These are phyloP conservation scores for Stenogyne calaminthoides DNA, from an alignment of 305 asterid genomes.

Conservation along the genomic window DNA sequence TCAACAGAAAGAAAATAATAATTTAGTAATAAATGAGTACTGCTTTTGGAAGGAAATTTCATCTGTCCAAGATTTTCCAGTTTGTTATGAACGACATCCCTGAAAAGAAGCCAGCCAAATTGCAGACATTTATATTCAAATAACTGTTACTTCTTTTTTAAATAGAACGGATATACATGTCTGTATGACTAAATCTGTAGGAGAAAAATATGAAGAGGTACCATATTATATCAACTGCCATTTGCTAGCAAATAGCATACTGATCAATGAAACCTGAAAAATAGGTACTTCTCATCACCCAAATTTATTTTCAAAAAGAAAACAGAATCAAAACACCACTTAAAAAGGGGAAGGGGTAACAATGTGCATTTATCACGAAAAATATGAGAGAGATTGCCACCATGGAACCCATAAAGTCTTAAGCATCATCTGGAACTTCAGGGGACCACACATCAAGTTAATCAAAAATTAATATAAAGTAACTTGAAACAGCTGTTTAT, in stretches of 20 bases:
- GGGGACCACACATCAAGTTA: not conserved
- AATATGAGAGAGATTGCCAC: not conserved
- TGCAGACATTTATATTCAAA: not conserved
- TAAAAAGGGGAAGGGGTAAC: constrained; percentile 8
- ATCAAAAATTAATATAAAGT: not conserved
- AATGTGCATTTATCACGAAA: constrained; percentile 1
- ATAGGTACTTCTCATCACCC: constrained; percentile 23
- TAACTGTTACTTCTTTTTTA: not conserved
- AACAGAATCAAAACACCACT: constrained; percentile 7
- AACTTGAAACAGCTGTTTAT: not conserved
- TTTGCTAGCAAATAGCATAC: constrained; percentile 85
- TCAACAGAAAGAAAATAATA: not conserved
- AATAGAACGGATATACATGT: not conserved
- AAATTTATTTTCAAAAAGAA: constrained; percentile 2
- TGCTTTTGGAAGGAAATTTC: constrained; percentile 24
- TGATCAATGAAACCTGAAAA: constrained; percentile 78
- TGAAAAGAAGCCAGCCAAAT: constrained; percentile 42
- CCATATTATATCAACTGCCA: constrained; percentile 96
- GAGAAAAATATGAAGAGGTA: constrained; percentile 31
- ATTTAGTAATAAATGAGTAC: constrained; percentile 2
- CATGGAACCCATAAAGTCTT: not conserved
- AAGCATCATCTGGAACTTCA: constrained; percentile 9
- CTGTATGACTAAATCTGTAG: not conserved
- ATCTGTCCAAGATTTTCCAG: constrained; percentile 97
- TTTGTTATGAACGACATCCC: constrained; percentile 94